Base-by-base conservation (phyloP, 805 yeast species). In the Candida vaughaniae region DNA sequence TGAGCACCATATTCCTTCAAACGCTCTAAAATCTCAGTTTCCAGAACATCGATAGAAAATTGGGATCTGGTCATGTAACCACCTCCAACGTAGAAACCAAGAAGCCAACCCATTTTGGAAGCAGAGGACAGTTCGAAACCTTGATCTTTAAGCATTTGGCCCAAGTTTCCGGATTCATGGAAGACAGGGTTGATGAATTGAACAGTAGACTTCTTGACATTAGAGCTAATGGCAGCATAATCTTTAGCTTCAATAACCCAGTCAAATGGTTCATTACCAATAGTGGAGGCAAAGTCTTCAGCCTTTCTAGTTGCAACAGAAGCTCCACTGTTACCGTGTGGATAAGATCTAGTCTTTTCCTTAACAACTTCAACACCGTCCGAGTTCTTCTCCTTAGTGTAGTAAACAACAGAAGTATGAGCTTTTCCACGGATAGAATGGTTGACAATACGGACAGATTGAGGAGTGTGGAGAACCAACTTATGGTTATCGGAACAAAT, bases 181-280 rank as follows among this genome's bases (percentile, higher is more conserved):
- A 56, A 42, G 3, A 67, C 53, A 20, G 77, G 77, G 38, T 48
- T 46, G 36, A 59, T 55, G 16, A 60, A 37, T 50, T 67, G 65
- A 31, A 42, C 43, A 8, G 75, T 54, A 19, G 52, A 48, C 16
- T 44, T 43, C 25, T 63, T 57, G 31, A 64, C 63, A 25, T 48
- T 38, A 12, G 47, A 36, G 22, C 47, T 52, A 14, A 71, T 28
- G 11, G 45, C 36, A 26, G 53, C 47, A 27, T 56, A 50, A 46
- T 70, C 66, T 33, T 60, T 49, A 9, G 71, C 71, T 49, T 69
- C 70, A 27, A 68, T 33, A 35, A 55, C 53, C 69, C 71, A 72
- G 22, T 62, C 56, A 27, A 70, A 41, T 19, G 48, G 38, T 19
- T 28, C 29, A 4, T 20, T 25, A 22, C 42, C 42, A 17, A 54